Conservation (phyloP, 352 stramenopile genomes). For the Phytophthora aleatoria region DNA sequence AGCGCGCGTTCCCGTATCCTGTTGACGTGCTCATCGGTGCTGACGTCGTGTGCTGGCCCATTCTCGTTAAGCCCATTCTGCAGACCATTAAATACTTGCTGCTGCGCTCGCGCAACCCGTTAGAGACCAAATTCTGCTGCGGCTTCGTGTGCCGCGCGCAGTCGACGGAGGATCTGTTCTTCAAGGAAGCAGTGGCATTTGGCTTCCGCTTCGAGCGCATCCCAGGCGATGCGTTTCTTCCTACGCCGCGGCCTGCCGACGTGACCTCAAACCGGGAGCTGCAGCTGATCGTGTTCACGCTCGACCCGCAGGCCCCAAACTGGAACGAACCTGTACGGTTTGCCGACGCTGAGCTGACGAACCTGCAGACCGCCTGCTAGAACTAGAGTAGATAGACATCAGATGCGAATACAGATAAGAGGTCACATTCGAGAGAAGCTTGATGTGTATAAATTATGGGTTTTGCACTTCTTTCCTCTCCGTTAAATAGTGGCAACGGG, state of each 20-base stretch:
- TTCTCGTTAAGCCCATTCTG: slow-evolving; percentile 70
- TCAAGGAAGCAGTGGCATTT: slow-evolving; percentile 46
- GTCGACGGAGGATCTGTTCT: slow-evolving; percentile 60
- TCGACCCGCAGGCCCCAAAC: slow-evolving; percentile 39
- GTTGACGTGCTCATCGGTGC: slow-evolving; percentile 69
- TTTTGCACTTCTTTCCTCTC: slow-evolving; percentile 16
- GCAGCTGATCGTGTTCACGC: slow-evolving; percentile 53
- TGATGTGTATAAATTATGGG: slow-evolving; percentile 42
- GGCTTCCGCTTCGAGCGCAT: slow-evolving; percentile 50
- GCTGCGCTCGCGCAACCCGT: slow-evolving; percentile 35
- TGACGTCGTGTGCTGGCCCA: slow-evolving; percentile 77
- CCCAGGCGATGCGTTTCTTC: slow-evolving; percentile 41
- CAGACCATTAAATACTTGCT: slow-evolving; percentile 74
- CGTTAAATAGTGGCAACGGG: slow-evolving; percentile 37
- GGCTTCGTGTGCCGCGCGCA: slow-evolving; percentile 65
- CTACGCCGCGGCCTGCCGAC: slow-evolving; percentile 42
- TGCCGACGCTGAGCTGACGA: slow-evolving; percentile 36
- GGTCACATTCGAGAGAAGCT: slow-evolving; percentile 4
- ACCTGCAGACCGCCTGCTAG: slow-evolving; percentile 59
- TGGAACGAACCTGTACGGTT: slow-evolving; percentile 51
- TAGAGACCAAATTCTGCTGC: slow-evolving; percentile 58
- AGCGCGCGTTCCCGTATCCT: slow-evolving; percentile 44
- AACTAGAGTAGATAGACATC: slow-evolving; percentile 2
- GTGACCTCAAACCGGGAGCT: slow-evolving; percentile 50
- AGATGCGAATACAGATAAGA: background rate